phyloP scores from a whole-genome alignment of 129 eudicot species.

The Chrysanthemum lavandulifolium region DNA sequence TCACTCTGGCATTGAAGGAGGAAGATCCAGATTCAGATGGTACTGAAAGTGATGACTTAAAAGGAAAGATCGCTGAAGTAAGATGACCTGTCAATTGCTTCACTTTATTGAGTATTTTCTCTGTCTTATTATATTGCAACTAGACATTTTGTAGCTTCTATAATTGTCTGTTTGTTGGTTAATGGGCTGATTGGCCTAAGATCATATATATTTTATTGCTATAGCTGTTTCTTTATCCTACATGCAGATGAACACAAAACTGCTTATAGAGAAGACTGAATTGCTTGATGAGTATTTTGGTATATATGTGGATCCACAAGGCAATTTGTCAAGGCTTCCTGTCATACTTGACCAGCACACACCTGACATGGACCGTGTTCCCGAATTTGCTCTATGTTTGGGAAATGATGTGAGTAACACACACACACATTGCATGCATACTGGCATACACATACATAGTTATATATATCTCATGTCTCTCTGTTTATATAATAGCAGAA shows the following conservation, averaged over 20 bases:
- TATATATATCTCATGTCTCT: background rate
- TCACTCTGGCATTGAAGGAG: constrained; percentile 76
- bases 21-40: constrained; percentile 67
- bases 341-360: constrained; percentile 89
- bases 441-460: background rate
- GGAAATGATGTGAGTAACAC: constrained; percentile 83
- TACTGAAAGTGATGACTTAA: constrained; percentile 60
- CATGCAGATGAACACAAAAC: constrained; percentile 68
- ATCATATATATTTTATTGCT: background rate
- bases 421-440: background rate
- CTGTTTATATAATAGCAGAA: background rate
- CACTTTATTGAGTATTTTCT: background rate
- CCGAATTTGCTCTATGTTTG: constrained; percentile 80
- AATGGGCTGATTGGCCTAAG: background rate
- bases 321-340: constrained; percentile 89
- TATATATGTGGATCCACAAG: constrained; percentile 62
- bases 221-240: constrained; percentile 19
- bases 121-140: constrained; percentile 1
- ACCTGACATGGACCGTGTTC: constrained; percentile 97
- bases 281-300: constrained; percentile 85
- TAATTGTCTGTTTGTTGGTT: background rate
- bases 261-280: constrained; percentile 69
- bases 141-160: background rate
- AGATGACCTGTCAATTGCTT: constrained; percentile 21
- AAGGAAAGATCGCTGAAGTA: constrained; percentile 79